Evolutionary conservation across 2,329 filamentous ascomycete species (phyloP).

Genomic region (Aspergillus ibericus): DNA sequence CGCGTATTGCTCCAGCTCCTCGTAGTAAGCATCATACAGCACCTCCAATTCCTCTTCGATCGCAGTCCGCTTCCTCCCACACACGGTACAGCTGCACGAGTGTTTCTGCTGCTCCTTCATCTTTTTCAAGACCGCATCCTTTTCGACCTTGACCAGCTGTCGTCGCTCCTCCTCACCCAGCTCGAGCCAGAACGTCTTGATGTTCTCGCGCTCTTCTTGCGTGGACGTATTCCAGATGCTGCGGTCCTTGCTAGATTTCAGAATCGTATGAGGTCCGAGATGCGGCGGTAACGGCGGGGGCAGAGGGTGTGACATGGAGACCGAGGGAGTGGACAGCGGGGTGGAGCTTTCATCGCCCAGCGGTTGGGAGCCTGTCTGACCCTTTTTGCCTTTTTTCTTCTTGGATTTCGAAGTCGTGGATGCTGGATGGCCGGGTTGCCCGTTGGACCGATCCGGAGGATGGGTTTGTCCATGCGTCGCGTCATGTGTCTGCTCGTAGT

Average conservation of each 20-base stretch:
- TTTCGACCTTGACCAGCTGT: constrained; percentile 95
- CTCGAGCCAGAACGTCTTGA: constrained; percentile 97
- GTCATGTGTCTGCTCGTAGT: constrained; percentile 57
- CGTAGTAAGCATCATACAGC: constrained; percentile 96
- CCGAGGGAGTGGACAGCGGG: constrained; percentile 46
- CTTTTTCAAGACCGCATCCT: constrained; percentile 95
- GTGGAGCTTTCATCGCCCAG: constrained; percentile 41
- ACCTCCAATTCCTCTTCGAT: constrained; percentile 98
- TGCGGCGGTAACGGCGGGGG: constrained; percentile 47
- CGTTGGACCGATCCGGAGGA: constrained; percentile 18
- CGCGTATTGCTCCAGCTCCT: constrained; percentile 96
- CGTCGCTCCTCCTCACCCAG: constrained; percentile 92
- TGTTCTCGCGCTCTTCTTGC: constrained; percentile 90
- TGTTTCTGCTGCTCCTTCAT: constrained; percentile 99
- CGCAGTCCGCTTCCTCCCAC: constrained; percentile 89
- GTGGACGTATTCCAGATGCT: constrained; percentile 94
- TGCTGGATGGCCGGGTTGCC: constrained; percentile 24
- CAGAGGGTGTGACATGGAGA: constrained; percentile 42
- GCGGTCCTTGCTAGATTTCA: constrained; percentile 67
- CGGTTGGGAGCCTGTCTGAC: constrained; percentile 35
- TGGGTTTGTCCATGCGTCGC: constrained; percentile 33
- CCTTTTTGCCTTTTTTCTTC: constrained; percentile 45
- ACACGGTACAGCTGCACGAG: constrained; percentile 96
- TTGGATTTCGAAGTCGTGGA: constrained; percentile 36
- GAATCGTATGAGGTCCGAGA: constrained; percentile 42